Evolutionary conservation across 371 early-diverging fungal genomes (phyloP).

Genomic region (Rhizopus stolonifer): DNA sequence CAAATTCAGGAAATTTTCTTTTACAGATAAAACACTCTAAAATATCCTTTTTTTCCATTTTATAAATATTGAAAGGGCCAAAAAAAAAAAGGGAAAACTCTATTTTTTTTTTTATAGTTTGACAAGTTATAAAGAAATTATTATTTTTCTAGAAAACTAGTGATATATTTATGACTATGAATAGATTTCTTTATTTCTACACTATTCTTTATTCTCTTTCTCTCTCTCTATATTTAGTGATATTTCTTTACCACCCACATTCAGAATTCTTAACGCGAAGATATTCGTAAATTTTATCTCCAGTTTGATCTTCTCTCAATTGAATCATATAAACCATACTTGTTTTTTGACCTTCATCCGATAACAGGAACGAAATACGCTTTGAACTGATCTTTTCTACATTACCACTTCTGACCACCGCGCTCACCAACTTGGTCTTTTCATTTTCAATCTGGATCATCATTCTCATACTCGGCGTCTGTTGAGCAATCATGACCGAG

Average conservation of each 20-base stretch:
- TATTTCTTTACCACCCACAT: conserved; percentile 35
- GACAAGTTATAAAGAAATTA: no score
- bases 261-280: conserved; percentile 37
- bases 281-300: conserved; percentile 40
- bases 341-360: conserved; percentile 28
- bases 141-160: no score
- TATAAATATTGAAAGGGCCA: neutral
- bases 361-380: conserved; percentile 37
- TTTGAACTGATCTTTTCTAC: conserved; percentile 38
- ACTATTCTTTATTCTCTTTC: neutral
- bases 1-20: conserved; percentile 33
- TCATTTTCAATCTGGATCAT: conserved; percentile 48
- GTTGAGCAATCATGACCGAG: conserved; percentile 38
- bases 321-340: conserved; percentile 51
- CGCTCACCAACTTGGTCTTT: conserved; percentile 42
- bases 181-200: no score
- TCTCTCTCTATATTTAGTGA: neutral
- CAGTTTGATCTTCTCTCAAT: conserved; percentile 42
- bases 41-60: neutral
- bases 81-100: neutral
- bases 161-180: no score
- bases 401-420: conserved; percentile 41
- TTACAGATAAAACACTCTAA: conserved; percentile 29
- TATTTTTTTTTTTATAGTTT: no score
- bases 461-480: conserved; percentile 42